These are phyloP conservation scores for Phlyctochytrium arcticum DNA, from an alignment of 192 early-diverging fungal species.

Conservation along the genomic window DNA sequence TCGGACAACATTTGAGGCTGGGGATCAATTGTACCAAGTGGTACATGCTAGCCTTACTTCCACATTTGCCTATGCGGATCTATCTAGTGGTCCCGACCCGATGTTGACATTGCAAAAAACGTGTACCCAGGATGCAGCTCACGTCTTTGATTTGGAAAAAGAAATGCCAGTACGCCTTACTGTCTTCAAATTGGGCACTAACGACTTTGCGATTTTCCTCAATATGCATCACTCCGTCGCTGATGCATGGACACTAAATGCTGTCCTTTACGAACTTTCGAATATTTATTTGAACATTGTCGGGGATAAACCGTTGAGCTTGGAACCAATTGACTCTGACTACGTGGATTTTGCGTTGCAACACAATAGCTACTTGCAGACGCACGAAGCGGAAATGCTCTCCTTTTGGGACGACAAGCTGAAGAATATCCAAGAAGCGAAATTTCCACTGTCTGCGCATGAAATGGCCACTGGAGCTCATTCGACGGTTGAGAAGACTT, in stretches of 20 bases:
- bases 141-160: background rate
- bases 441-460: background rate
- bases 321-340: too few relatives aligned
- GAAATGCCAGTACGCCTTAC: background rate
- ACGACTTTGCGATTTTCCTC: conserved; percentile 3
- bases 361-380: background rate
- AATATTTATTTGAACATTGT: background rate
- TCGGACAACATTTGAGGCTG: conserved; percentile 13
- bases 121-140: background rate
- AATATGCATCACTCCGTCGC: background rate
- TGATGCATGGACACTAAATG: background rate
- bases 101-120: background rate
- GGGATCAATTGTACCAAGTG: background rate
- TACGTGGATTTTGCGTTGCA: conserved; percentile 6
- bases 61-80: background rate
- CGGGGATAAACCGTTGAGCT: background rate
- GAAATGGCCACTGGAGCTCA: too few relatives aligned
- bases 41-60: background rate
- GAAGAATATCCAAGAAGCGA: background rate
- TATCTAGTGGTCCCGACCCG: background rate
- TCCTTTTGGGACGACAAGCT: background rate
- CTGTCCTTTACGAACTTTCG: conserved; percentile 1
- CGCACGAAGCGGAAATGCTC: background rate
- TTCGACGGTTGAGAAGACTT: background rate
- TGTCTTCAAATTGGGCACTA: background rate